Base-by-base conservation (phyloP, 2,329 filamentous ascomycete genomes). In the Ascochyta clinopodiicola region DNA sequence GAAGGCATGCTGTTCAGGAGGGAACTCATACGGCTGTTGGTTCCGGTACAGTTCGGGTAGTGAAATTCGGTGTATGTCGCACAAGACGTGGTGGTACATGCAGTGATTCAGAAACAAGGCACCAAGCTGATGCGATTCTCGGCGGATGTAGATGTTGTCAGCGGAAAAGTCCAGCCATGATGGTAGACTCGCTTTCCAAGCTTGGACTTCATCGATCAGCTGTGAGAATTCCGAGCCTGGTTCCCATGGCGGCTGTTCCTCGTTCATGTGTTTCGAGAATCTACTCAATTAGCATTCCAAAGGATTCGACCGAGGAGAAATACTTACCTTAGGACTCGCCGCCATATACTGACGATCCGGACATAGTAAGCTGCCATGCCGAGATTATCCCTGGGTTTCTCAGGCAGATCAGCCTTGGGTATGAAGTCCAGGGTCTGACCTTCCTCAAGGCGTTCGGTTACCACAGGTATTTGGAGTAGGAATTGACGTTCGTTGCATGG, bases 11-110 rank as follows among this genome's bases (percentile, higher is more conserved):
- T 68, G 67, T 34, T 67, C 60, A 5, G 62, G 47, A 8, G 70
- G 69, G 24, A 72, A 72, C 2, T 60, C 44, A 29, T 71, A 72
- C 0, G 68, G 67, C 34, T 71, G 64, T 21, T 69, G 68, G 25
- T 69, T 67, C 29, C 69, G 69, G 56, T 70, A 72, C 4, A 72
- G 63, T 2, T 70, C 68, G 8, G 70, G 70, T 1, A 72, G 58
- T 7, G 70, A 60, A 17, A 72, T 71, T 8, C 70, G 64, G 45
- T 72, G 68, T 4, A 72, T 62, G 32, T 72, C 70, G 45, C 68
- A 71, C 48, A 70, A 57, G 3, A 71, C 70, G 38, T 72, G 70
- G 34, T 72, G 69, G 35, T 72, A 72, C 68, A 72, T 71, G 67
- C 68, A 71, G 34, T 72, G 70, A 8, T 71, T 66, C 21, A 72